Evolutionary conservation across 495 filamentous ascomycete genomes (phyloP), one percentile per base, ranked within the genome.

Genomic region (Hypoxylon subgilvum): DNA sequence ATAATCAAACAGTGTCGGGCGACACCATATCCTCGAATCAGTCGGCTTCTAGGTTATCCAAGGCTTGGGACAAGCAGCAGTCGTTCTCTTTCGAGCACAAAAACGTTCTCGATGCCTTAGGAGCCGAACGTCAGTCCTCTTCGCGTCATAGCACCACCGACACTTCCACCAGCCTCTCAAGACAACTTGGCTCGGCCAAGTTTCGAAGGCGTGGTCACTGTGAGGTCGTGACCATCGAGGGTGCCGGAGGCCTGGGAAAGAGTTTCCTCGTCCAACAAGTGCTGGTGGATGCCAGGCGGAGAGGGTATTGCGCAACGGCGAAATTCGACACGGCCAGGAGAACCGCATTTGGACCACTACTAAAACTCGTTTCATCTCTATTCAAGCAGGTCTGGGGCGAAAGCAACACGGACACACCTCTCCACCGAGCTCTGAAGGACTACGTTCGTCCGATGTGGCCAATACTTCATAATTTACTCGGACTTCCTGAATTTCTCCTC

Each of bases 311-410:
- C 64, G 88, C 90, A 0, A 86, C 86, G 28, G 86, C 90, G 14
- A 92, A 92, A 68, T 90, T 96, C 57, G 91, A 96, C 60, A 84
- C 84, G n/a, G 84, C 88, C 3, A 84, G 86, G 70, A 83, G 84
- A 51, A 86, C 88, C 1, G 89, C 92, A 2, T 96, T 93, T 68
- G 90, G 91, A 22, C 89, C 91, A 0, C 82, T 96, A 31, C 78
- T 94, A 2, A 88, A 87, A 63, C 75, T 92, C 1, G 75, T 96
- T 54, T 89, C 89, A 4, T 92, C 88, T 31, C 75, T 96, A 4
- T 88, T 96, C 57, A 88, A 90, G 42, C 92, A 96, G 63, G 91
- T 95, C 6, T 96, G 93, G 75, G 92, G 90, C 0, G 91, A 96
- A 68, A 86, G 86, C 46, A 89, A 96, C 72, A 87, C 92, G 1